Percentiles rank a stretch among this genome's conserved stretches.
phyloP scores from a whole-genome alignment of 1,284 basidiomycete species.

The Cryptococcus sp. region DNA sequence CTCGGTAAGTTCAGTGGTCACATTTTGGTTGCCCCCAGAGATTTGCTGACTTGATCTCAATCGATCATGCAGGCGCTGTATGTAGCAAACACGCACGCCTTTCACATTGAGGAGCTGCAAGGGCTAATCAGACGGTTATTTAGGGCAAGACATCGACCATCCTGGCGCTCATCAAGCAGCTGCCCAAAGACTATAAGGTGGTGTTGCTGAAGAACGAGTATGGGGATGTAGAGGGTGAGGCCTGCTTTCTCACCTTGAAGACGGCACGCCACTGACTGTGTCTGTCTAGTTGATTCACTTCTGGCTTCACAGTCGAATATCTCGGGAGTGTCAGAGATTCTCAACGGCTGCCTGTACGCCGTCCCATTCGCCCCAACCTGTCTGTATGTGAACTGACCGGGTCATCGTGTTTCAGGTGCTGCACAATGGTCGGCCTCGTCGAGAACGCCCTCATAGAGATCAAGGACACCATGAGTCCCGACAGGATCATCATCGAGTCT shows the following conservation, averaged over 20 bases:
- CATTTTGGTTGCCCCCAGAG: not conserved
- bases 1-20: conserved; percentile 30
- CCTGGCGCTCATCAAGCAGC: conserved; percentile 70
- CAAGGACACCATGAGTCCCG: conserved; percentile 74
- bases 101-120: not conserved
- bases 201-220: conserved; percentile 68
- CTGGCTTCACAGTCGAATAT: conserved; percentile 77
- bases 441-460: conserved; percentile 83
- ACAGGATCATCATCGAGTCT: conserved; percentile 87
- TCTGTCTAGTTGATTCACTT: conserved; percentile 70
- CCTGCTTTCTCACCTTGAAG: not conserved
- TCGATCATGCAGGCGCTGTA: conserved; percentile 27
- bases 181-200: conserved; percentile 73
- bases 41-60: not conserved
- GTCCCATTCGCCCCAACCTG: not conserved
- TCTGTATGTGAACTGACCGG: not conserved
- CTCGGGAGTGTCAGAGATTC: conserved; percentile 79
- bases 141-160: conserved; percentile 61
- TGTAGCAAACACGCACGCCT: too few relatives aligned
- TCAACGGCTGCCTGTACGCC: conserved; percentile 84
- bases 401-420: conserved; percentile 61
- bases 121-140: not conserved
- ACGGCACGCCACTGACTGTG: not conserved
- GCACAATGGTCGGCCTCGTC: conserved; percentile 87
- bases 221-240: conserved; percentile 46